Evolutionary conservation across 2,329 filamentous ascomycete genomes (phyloP).

Genomic region (Aspergillus chevalieri): DNA sequence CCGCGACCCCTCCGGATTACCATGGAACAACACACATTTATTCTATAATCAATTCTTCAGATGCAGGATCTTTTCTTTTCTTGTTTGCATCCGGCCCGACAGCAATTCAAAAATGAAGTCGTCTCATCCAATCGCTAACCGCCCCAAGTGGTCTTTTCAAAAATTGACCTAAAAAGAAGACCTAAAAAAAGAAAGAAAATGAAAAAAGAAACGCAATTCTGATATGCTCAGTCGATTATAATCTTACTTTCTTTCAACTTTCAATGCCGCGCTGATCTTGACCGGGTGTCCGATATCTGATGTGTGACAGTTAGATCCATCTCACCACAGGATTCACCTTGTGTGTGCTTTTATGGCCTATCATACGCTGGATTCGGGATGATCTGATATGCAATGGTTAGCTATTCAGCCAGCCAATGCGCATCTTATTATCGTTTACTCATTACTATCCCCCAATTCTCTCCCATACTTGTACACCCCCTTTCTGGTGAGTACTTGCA

Average conservation of each 20-base stretch:
- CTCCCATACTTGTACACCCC: not conserved
- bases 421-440: not conserved
- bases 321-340: not conserved
- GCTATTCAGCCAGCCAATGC: not conserved
- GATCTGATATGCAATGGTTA: not conserved
- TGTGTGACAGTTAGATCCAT: not conserved
- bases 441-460: not conserved
- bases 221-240: not conserved
- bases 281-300: not conserved
- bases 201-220: not conserved
- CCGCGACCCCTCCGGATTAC: not conserved
- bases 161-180: not conserved
- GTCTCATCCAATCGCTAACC: not conserved
- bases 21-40: not conserved
- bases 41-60: not conserved
- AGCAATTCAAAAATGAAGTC: not conserved
- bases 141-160: not conserved
- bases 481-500: not conserved
- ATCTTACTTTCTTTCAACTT: not conserved
- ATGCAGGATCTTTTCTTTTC: not conserved
- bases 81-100: not conserved
- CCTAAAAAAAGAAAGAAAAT: not conserved
- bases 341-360: not conserved
- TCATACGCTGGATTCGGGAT: not conserved
- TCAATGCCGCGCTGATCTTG: not conserved